phyloP scores from a whole-genome alignment of 1,139 yeast species.

The Kazachstania sp. region DNA sequence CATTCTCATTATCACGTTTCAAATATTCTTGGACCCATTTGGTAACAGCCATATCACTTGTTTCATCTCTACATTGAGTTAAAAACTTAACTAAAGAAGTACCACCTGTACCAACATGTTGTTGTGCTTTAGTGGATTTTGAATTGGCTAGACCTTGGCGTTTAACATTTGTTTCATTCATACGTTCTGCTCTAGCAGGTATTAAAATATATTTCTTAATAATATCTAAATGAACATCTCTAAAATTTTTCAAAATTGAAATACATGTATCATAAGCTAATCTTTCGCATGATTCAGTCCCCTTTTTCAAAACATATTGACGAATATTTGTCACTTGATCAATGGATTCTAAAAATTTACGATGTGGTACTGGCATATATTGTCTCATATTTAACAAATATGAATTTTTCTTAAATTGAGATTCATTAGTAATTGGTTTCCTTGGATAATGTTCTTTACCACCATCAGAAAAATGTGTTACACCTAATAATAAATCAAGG shows the following conservation, averaged over 20 bases:
- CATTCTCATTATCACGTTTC: neutral
- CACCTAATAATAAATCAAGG: conserved; percentile 65
- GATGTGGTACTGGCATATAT: conserved; percentile 85
- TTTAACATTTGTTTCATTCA: conserved; percentile 31
- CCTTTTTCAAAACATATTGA: conserved; percentile 46
- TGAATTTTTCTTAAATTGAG: conserved; percentile 35
- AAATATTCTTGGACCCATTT: conserved; percentile 4
- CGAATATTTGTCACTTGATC: conserved; percentile 51
- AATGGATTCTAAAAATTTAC: conserved; percentile 58
- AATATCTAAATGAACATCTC: conserved; percentile 89
- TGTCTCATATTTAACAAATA: conserved; percentile 76
- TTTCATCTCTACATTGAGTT: conserved; percentile 93
- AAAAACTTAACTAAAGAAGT: conserved; percentile 84
- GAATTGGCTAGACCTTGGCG: conserved; percentile 10
- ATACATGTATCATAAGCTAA: conserved; percentile 82
- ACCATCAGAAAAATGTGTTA: conserved; percentile 75
- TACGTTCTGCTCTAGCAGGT: conserved; percentile 63
- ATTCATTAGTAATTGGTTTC: conserved; percentile 22
- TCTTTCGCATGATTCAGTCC: conserved; percentile 46
- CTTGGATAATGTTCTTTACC: conserved; percentile 31
- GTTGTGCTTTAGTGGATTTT: conserved; percentile 34
- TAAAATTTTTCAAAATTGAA: conserved; percentile 78
- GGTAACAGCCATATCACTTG: conserved; percentile 26
- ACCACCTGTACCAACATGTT: conserved; percentile 86
- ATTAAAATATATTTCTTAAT: conserved; percentile 79